Base-by-base conservation (phyloP, 257 asterid genomes). In the Echium plantagineum region DNA sequence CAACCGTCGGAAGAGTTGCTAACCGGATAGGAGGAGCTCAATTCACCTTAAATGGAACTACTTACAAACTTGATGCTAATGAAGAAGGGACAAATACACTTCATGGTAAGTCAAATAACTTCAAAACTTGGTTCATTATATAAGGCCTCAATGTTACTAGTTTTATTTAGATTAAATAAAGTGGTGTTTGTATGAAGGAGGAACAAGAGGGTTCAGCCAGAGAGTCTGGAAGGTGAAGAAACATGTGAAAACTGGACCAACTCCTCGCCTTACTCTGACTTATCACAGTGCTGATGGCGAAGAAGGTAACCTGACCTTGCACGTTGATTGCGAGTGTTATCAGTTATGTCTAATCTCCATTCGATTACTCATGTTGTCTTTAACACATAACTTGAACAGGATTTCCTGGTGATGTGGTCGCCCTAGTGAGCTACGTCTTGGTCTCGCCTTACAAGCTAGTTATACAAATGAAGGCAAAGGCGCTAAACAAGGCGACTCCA, bases 391-490 rank as follows among this genome's bases (percentile, higher is more conserved):
- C 9, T 19, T 57, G 15, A 24, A 53, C 63, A 83, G 90, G 96
- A 16, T 88, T 90, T 65, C 97, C 95, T 0, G 97, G 95, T 13
- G 77, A 47, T 42, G 74, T 90, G 55, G 35, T 57, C 2, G 74
- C 63, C 31, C 51, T 77, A 0, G 87, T 86, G 52, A 86, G 81
- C 15, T 84, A 86, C n/a, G 60, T 74, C 6, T 58, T 89, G n/a
- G 47, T 75, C 1, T 53, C 74, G 8, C 76, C 76, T 0, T 64
- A 83, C 80, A 75, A 63, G 3, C 54, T 90, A 21, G 63, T 66
- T 1, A 77, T 90, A 55, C 66, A 48, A 61, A 82, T 90, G 88
- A 71, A 58, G 66, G 97, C 90, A 3, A 35, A 35, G 6, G 46
- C 46, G 12, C 46, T 35, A 5, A 35, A 35, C 46, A 35, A 35